phyloP scores from a whole-genome alignment of 139 green algal species.

The Tetratostichococcus sp. region DNA sequence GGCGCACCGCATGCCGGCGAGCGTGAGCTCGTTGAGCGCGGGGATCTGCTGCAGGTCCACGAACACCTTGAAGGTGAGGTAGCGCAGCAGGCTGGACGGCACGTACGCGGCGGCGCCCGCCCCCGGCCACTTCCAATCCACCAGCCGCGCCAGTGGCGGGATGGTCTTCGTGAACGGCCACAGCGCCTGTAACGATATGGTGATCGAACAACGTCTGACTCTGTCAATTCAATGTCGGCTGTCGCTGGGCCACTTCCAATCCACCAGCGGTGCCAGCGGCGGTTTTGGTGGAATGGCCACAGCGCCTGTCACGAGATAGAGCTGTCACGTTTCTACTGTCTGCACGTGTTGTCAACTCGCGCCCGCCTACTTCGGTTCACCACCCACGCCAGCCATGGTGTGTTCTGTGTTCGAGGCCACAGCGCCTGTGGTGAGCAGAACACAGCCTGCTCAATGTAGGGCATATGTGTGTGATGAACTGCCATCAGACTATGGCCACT shows the following conservation, averaged over 20 bases:
- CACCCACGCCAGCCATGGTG: too few relatives aligned
- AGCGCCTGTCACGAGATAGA: constrained; percentile 26
- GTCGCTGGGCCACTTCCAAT: constrained; percentile 27
- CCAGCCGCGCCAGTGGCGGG: constrained; percentile 18
- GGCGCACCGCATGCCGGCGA: constrained; percentile 1
- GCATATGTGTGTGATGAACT: too few relatives aligned
- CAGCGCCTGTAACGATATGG: constrained; percentile 25
- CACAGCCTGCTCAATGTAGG: too few relatives aligned
- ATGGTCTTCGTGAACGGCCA: constrained; percentile 28
- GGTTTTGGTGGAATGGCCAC: constrained; percentile 24
- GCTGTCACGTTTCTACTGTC: too few relatives aligned
- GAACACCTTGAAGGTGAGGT: constrained; percentile 61
- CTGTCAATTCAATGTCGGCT: too few relatives aligned
- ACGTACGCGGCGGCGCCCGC: constrained; percentile 54
- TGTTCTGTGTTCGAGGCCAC: too few relatives aligned
- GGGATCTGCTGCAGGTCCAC: constrained; percentile 54
- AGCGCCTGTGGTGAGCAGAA: too few relatives aligned
- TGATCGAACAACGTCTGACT: too few relatives aligned
- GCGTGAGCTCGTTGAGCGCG: constrained; percentile 48
- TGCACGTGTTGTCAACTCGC: too few relatives aligned
- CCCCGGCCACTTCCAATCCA: constrained; percentile 25
- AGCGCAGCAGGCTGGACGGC: constrained; percentile 55
- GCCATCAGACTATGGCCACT: too few relatives aligned
- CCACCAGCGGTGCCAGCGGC: constrained; percentile 15
- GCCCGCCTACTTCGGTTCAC: too few relatives aligned